These are phyloP conservation scores for Talaromyces liani DNA, from an alignment of 495 filamentous ascomycete genomes.

Conservation along the genomic window DNA sequence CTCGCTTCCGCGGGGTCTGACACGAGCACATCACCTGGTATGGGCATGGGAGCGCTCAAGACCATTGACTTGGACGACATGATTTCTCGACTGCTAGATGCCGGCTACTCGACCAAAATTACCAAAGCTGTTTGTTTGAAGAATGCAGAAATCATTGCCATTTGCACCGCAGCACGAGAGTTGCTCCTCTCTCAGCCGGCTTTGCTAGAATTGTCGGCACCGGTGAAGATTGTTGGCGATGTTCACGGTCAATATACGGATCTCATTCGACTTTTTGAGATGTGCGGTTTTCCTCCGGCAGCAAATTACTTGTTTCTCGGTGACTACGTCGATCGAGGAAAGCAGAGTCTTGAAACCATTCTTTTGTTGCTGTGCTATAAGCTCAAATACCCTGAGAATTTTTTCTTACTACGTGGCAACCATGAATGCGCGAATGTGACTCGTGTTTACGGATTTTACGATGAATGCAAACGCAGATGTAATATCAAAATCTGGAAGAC, in stretches of 20 bases:
- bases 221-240: conserved; percentile 97
- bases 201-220: conserved; percentile 80
- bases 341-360: conserved; percentile 96
- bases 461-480: conserved; percentile 95
- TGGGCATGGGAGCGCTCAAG: conserved; percentile 66
- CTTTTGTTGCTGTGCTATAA: conserved; percentile 95
- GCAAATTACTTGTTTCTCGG: conserved; percentile 95
- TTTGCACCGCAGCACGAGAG: conserved; percentile 81
- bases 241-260: conserved; percentile 98
- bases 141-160: conserved; percentile 91
- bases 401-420: conserved; percentile 93
- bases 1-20: conserved; percentile 36
- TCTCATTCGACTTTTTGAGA: conserved; percentile 94
- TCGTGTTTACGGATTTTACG: conserved; percentile 97
- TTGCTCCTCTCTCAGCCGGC: conserved; percentile 87
- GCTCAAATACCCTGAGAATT: conserved; percentile 97
- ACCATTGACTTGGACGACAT: conserved; percentile 52
- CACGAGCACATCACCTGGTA: conserved; percentile 33
- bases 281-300: conserved; percentile 94
- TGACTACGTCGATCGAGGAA: conserved; percentile 96
- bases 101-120: conserved; percentile 91
- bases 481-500: conserved; percentile 99
- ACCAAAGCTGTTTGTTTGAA: conserved; percentile 50
- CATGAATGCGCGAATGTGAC: conserved; percentile 99
- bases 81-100: conserved; percentile 89